Evolutionary conservation across 116 monocot genomes (phyloP).

Genomic region (Thalassia testudinum): DNA sequence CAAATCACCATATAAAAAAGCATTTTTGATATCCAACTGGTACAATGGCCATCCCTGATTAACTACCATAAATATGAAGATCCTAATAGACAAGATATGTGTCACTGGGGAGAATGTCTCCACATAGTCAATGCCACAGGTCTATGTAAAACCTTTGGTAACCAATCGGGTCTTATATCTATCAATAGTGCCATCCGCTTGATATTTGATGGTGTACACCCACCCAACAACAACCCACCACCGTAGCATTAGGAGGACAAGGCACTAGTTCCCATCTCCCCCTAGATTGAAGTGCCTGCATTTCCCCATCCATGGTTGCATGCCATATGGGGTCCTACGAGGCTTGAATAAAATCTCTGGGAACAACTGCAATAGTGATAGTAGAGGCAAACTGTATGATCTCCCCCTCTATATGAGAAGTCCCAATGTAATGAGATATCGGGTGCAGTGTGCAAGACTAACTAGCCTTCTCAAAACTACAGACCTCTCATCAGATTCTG

Average conservation of each 20-base stretch:
- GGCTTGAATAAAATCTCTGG: too few species aligned
- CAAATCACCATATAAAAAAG: background rate
- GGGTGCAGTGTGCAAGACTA: too few species aligned
- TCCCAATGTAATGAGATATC: too few species aligned
- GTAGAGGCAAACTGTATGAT: too few species aligned
- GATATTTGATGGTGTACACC: background rate
- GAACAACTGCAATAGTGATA: too few species aligned
- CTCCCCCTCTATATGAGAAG: too few species aligned
- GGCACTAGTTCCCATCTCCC: background rate
- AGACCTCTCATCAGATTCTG: too few species aligned
- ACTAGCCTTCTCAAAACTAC: too few species aligned
- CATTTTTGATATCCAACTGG: constrained; percentile 4
- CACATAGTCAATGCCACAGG: background rate
- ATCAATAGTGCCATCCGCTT: background rate
- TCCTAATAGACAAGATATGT: background rate
- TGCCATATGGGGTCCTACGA: too few species aligned
- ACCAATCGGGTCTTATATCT: background rate
- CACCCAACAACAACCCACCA: background rate
- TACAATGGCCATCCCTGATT: background rate
- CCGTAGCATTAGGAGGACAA: background rate
- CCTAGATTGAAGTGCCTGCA: background rate
- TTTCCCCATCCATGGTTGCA: background rate
- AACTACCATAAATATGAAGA: background rate
- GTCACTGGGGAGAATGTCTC: constrained; percentile 1
- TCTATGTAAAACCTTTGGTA: background rate